phyloP scores from a whole-genome alignment of 306 rosid species.

The Biancaea sappan region DNA sequence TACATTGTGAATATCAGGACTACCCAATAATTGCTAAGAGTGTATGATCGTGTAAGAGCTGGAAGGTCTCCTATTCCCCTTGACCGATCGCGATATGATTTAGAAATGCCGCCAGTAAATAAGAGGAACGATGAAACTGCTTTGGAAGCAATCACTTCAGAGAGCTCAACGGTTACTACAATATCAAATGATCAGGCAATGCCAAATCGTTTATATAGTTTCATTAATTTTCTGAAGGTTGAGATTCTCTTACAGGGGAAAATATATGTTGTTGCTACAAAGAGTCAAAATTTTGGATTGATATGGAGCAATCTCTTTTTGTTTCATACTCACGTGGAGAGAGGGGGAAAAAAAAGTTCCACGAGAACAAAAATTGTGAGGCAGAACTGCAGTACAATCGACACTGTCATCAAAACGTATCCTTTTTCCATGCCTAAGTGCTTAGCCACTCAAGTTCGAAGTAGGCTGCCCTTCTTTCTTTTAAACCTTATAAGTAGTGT shows the following conservation, averaged over 20 bases:
- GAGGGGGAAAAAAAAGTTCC: no score
- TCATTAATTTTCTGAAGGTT: not conserved
- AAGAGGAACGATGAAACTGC: conserved; percentile 81
- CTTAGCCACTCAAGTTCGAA: not conserved
- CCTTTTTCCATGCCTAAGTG: not conserved
- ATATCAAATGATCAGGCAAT: conserved; percentile 61
- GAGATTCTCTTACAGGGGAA: not conserved
- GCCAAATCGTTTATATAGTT: not conserved
- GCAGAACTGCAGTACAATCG: not conserved
- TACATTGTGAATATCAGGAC: conserved; percentile 44
- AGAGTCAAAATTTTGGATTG: not conserved
- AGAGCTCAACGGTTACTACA: conserved; percentile 74
- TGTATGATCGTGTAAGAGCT: conserved; percentile 86
- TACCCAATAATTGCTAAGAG: conserved; percentile 88
- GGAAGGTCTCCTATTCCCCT: conserved; percentile 80
- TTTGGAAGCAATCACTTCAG: conserved; percentile 77
- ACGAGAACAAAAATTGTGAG: not conserved
- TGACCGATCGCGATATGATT: conserved; percentile 67
- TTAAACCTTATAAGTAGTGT: not conserved
- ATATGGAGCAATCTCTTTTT: not conserved
- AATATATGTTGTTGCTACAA: not conserved
- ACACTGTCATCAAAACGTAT: not conserved
- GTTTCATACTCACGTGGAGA: not conserved
- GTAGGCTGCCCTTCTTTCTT: not conserved
- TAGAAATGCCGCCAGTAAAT: conserved; percentile 57